A percentile compares a stretch with the other conserved stretches of the same genome.
These are phyloP conservation scores for Porodaedalea pini DNA, from an alignment of 1,284 basidiomycete genomes.

Conservation along the genomic window DNA sequence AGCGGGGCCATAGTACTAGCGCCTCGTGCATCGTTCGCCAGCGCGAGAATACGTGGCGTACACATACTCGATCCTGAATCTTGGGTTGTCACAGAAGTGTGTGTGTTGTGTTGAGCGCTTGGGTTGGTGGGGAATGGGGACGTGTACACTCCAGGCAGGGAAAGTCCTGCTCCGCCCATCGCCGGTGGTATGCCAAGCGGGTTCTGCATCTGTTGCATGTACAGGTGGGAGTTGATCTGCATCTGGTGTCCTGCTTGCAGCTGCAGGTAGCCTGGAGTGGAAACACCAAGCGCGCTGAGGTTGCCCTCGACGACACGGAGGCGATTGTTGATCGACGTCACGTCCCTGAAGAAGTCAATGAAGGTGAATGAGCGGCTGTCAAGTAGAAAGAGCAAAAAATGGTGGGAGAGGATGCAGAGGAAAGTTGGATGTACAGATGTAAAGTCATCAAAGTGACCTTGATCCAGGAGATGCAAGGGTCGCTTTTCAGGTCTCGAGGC, in stretches of 20 bases:
- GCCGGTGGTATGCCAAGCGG: neutral
- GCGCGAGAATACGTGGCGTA: conserved; percentile 2
- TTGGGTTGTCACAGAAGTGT: neutral
- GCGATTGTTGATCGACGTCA: conserved; percentile 13
- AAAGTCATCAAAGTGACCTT: too few relatives aligned
- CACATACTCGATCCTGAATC: neutral
- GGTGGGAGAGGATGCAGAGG: too few relatives aligned
- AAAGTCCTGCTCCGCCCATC: neutral
- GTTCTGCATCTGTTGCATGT: neutral
- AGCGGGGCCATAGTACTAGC: conserved; percentile 51
- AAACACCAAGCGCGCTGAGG: neutral
- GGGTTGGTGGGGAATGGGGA: neutral
- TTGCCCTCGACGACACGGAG: conserved; percentile 13
- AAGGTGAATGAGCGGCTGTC: neutral
- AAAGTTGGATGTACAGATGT: too few relatives aligned
- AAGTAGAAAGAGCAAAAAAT: neutral
- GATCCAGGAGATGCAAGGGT: too few relatives aligned
- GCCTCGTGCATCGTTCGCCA: conserved; percentile 35
- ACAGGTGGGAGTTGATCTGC: conserved; percentile 21
- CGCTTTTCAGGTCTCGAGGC: too few relatives aligned
- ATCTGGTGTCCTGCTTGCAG: neutral
- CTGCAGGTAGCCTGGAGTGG: neutral
- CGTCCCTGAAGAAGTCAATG: conserved; percentile 8
- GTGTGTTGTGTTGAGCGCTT: too few relatives aligned
- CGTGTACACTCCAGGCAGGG: neutral